Conservation (phyloP, 148 eudicot genomes). For the Salicornia ramosissima region DNA sequence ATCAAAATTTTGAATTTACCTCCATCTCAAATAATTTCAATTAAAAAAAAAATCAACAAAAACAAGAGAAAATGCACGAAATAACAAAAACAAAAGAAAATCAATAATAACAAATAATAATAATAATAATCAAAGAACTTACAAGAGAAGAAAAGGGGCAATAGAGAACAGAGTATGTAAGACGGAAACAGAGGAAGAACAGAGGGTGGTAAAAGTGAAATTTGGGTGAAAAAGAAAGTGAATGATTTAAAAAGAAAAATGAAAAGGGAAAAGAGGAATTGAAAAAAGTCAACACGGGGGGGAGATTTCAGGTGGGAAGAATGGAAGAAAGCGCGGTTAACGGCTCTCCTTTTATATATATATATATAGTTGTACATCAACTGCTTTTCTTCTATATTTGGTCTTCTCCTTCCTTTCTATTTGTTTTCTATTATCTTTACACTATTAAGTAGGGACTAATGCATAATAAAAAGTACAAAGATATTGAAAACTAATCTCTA, state of each 20-base stretch:
- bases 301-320: conserved; percentile 2
- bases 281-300: conserved; percentile 3
- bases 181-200: background rate
- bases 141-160: conserved; percentile 15
- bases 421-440: too few relatives aligned
- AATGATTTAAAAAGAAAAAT: background rate
- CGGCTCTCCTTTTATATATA: conserved; percentile 9
- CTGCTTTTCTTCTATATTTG: background rate
- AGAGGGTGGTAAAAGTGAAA: background rate
- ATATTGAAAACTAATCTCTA: too few relatives aligned
- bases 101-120: background rate
- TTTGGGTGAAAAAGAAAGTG: background rate
- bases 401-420: background rate
- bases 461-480: too few relatives aligned
- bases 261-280: background rate
- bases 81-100: background rate
- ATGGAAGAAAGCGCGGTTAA: conserved; percentile 9
- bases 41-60: too few relatives aligned
- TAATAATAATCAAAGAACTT: conserved; percentile 12
- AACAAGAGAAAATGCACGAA: too few relatives aligned
- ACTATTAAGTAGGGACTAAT: too few relatives aligned
- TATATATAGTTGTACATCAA: background rate
- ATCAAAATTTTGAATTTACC: background rate
- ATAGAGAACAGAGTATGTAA: conserved; percentile 18
- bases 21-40: background rate